Evolutionary conservation across 768 basidiomycete genomes (phyloP).

Genomic region (Suillus hirtellus): DNA sequence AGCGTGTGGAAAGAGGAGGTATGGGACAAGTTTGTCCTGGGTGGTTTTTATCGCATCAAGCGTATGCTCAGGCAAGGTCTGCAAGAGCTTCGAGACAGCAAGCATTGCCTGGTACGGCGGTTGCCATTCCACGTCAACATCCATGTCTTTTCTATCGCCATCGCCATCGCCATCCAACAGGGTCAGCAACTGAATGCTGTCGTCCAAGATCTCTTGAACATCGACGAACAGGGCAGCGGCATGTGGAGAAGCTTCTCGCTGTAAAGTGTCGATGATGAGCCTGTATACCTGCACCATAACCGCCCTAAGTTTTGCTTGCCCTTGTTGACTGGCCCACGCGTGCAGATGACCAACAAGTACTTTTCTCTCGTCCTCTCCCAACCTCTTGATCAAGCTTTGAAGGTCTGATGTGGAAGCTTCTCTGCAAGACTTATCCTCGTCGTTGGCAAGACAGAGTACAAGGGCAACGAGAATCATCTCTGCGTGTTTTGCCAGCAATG

Average conservation of each 20-base stretch:
- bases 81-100: constrained; percentile 61
- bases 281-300: constrained; percentile 85
- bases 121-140: constrained; percentile 74
- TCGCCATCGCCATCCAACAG: constrained; percentile 32
- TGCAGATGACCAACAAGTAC: constrained; percentile 70
- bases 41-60: constrained; percentile 47
- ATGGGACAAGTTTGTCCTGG: constrained; percentile 64
- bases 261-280: constrained; percentile 70
- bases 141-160: constrained; percentile 46
- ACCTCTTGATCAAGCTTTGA: constrained; percentile 68
- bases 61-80: constrained; percentile 52
- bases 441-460: constrained; percentile 92
- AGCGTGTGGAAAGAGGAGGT: constrained; percentile 87
- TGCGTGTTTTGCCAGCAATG: constrained; percentile 73
- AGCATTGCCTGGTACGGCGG: constrained; percentile 79
- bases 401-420: constrained; percentile 86
- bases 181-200: constrained; percentile 40
- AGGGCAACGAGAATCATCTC: constrained; percentile 90
- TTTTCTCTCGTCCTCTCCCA: constrained; percentile 59
- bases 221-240: constrained; percentile 56
- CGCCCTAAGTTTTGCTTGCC: constrained; percentile 61
- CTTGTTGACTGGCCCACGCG: constrained; percentile 70
- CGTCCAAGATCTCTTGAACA: constrained; percentile 44
- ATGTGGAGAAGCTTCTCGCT: constrained; percentile 46
- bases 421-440: constrained; percentile 85